Conservation (phyloP, 345 rosid species). For the Murraya paniculata region DNA sequence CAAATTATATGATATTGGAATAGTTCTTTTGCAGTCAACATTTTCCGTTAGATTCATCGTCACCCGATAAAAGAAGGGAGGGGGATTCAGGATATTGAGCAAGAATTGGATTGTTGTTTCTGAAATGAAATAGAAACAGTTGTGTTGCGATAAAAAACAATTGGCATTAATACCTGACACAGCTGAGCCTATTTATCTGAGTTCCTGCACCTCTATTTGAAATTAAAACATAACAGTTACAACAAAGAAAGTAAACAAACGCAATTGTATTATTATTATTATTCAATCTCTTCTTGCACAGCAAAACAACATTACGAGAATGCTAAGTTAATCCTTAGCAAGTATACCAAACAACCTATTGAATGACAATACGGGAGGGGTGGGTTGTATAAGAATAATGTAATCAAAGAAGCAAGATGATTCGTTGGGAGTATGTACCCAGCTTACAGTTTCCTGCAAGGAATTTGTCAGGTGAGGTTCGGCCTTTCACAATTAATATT, state of each 20-base stretch:
- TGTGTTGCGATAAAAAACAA: too few relatives aligned
- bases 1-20: too few relatives aligned
- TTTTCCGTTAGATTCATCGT: too few relatives aligned
- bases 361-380: neutral
- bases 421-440: neutral
- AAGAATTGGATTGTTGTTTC: too few relatives aligned
- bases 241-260: neutral
- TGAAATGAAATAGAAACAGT: too few relatives aligned
- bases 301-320: neutral
- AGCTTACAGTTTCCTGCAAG: neutral
- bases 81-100: too few relatives aligned
- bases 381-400: neutral
- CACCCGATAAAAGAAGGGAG: too few relatives aligned
- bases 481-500: neutral
- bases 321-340: neutral
- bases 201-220: too few relatives aligned
- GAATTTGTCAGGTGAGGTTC: neutral
- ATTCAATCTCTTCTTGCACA: neutral
- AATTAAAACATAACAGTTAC: neutral
- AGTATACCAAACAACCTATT: neutral
- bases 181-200: too few relatives aligned
- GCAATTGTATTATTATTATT: too few relatives aligned
- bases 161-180: too few relatives aligned
- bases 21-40: too few relatives aligned
- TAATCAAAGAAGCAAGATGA: neutral